phyloP scores from a whole-genome alignment of 2,329 filamentous ascomycete genomes.

The Aspergillus tubingensis region DNA sequence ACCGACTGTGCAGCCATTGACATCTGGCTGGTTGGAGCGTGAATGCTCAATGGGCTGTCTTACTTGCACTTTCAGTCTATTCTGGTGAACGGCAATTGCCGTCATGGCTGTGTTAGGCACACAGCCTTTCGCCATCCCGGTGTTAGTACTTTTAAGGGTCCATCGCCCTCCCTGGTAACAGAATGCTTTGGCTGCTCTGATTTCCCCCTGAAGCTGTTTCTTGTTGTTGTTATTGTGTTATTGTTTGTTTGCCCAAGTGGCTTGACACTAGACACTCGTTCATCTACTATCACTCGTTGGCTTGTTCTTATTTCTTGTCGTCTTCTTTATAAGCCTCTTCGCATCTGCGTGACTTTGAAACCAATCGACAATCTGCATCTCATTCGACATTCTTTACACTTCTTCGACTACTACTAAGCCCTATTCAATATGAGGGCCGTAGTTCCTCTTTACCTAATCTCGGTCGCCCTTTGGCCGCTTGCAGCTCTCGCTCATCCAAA shows the following conservation, averaged over 20 bases:
- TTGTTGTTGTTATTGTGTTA: conserved; percentile 7
- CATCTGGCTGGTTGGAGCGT: neutral
- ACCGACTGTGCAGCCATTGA: neutral
- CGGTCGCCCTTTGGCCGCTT: conserved; percentile 37
- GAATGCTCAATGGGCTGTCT: neutral
- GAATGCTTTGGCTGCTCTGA: neutral
- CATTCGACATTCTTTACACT: conserved; percentile 22
- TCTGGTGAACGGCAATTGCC: neutral
- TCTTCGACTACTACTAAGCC: conserved; percentile 4
- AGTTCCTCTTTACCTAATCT: conserved; percentile 29
- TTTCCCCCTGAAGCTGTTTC: conserved; percentile 1
- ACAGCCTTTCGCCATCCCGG: conserved; percentile 4
- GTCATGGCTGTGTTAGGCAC: neutral
- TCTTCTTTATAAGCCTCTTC: neutral
- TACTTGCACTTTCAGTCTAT: neutral
- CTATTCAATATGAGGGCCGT: conserved; percentile 30
- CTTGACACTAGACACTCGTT: conserved; percentile 13
- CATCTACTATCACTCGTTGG: conserved; percentile 33
- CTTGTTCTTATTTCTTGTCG: conserved; percentile 8
- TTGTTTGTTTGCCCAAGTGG: conserved; percentile 6
- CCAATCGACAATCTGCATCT: neutral
- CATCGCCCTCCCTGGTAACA: neutral
- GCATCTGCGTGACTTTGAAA: conserved; percentile 9
- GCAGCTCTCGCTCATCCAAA: conserved; percentile 49
- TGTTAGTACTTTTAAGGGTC: neutral